A percentile compares a stretch with the other conserved stretches of the same genome.
These are phyloP conservation scores for Pyrenophora teres DNA, from an alignment of 2,329 filamentous ascomycete species.

Conservation along the genomic window DNA sequence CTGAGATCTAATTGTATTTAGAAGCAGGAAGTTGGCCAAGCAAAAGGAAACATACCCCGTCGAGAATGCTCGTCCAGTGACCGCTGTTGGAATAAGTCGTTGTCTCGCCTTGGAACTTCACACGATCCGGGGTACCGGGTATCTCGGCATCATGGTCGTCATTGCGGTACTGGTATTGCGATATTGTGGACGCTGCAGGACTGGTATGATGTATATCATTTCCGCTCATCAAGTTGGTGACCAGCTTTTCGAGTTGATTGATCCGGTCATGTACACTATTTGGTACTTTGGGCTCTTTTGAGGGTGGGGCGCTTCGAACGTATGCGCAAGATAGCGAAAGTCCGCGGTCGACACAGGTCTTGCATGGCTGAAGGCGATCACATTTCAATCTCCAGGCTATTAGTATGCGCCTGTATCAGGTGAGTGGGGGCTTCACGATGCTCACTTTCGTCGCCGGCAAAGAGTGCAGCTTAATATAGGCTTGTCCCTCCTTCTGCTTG, in stretches of 20 bases:
- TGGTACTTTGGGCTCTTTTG: slow-evolving; percentile 30
- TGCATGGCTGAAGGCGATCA: slow-evolving; percentile 45
- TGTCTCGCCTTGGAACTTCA: slow-evolving; percentile 35
- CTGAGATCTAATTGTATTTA: slow-evolving; percentile 31
- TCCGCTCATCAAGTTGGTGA: slow-evolving; percentile 41
- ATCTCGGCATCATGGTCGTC: slow-evolving; percentile 18
- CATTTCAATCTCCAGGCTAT: slow-evolving; percentile 35
- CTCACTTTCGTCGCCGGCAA: slow-evolving; percentile 36
- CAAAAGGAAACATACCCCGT: slow-evolving; percentile 32
- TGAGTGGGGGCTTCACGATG: neutral
- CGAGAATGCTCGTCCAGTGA: slow-evolving; percentile 46
- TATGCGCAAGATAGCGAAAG: slow-evolving; percentile 43
- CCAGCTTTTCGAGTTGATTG: slow-evolving; percentile 44
- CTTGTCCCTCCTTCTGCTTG: slow-evolving; percentile 39
- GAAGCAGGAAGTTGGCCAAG: neutral
- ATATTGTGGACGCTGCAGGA: slow-evolving; percentile 2
- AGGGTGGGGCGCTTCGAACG: slow-evolving; percentile 23
- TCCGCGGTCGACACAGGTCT: slow-evolving; percentile 44
- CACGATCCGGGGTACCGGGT: slow-evolving; percentile 34
- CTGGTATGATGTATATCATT: slow-evolving; percentile 18
- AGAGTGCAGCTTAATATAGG: slow-evolving; percentile 39
- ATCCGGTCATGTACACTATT: slow-evolving; percentile 45
- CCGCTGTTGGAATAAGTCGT: slow-evolving; percentile 40
- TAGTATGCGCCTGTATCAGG: slow-evolving; percentile 2
- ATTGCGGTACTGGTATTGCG: slow-evolving; percentile 10